Base-by-base conservation (phyloP, 2,329 filamentous ascomycete species). In the Leptographium wingfieldii region DNA sequence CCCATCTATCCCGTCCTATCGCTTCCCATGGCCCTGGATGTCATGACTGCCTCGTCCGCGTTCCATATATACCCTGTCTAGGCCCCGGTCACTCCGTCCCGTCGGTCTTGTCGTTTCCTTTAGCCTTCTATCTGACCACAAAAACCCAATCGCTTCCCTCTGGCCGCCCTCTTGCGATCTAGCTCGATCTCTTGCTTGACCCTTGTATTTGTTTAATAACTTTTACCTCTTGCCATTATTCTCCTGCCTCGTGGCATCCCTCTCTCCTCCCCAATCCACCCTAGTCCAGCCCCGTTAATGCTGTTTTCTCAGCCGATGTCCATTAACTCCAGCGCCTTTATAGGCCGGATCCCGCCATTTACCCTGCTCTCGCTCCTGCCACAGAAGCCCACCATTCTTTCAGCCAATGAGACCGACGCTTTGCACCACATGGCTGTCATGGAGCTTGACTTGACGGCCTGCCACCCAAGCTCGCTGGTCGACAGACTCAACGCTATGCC, bases 401-500 rank as follows among this genome's bases (percentile, higher is more conserved):
- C 58, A 55, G 58, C 69, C 67, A 70, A 72, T 71, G 67, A 67
- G 57, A 73, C 72, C 70, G 70, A 68, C 63, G 64, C 60, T 54
- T 67, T 68, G 46, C 65, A 68, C 63, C 71, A 74, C 68, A 71
- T 73, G 65, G 69, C 68, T 61, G 71, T 79, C 66, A 72, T 74
- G 65, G 77, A 80, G 73, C 74, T 80, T 64, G 74, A 81, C 66
- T 69, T 82, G 66, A 76, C 76, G 63, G 71, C 73, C 59, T 77
- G 73, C 62, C 72, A 76, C 60, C 71, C 74, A 53, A 75, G 73
- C 64, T 76, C 77, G 56, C 74, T 82, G 64, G 76, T 76, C 59
- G 77, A 81, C 68, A 76, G 75, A 65, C 76, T 83, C 70, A 82
- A 78, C 68, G 73, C 77, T 49, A 76, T 84, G 51, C 81, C 81